Conservation (phyloP, 2,329 filamentous ascomycete genomes). For the Rhytidhysteron rufulum region DNA sequence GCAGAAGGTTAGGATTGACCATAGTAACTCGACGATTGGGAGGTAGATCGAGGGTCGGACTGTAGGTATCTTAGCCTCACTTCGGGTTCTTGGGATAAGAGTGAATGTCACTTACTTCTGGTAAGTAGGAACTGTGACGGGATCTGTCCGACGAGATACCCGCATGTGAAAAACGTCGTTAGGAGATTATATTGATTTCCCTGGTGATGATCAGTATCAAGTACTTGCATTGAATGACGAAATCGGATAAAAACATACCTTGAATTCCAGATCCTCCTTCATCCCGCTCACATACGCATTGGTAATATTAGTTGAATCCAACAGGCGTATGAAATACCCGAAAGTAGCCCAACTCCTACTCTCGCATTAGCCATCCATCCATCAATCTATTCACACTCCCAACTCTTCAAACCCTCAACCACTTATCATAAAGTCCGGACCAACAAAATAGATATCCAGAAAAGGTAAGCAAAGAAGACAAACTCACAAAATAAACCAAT, state of each 20-base stretch:
- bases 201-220: too few species aligned
- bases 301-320: conserved; percentile 17
- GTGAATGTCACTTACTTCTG: not conserved
- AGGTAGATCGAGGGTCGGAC: conserved; percentile 13
- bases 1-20: conserved; percentile 12
- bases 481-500: conserved; percentile 11
- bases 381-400: too few species aligned
- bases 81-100: not conserved
- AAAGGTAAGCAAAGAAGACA: not conserved
- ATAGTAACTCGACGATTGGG: conserved; percentile 11
- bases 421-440: too few species aligned
- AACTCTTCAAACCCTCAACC: too few species aligned
- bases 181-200: conserved; percentile 16
- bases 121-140: conserved; percentile 13
- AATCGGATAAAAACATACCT: too few species aligned
- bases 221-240: too few species aligned
- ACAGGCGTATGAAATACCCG: conserved; percentile 16
- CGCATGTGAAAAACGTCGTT: conserved; percentile 11
- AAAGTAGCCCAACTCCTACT: conserved; percentile 11
- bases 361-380: too few species aligned
- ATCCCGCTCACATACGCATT: conserved; percentile 18
- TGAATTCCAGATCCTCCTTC: conserved; percentile 20
- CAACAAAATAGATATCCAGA: too few species aligned
- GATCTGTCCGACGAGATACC: conserved; percentile 13
- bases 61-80: not conserved